Evolutionary conservation across 441 rosid species (phyloP), one percentile per base, ranked within the genome.

Genomic region (Erodium trifolium): DNA sequence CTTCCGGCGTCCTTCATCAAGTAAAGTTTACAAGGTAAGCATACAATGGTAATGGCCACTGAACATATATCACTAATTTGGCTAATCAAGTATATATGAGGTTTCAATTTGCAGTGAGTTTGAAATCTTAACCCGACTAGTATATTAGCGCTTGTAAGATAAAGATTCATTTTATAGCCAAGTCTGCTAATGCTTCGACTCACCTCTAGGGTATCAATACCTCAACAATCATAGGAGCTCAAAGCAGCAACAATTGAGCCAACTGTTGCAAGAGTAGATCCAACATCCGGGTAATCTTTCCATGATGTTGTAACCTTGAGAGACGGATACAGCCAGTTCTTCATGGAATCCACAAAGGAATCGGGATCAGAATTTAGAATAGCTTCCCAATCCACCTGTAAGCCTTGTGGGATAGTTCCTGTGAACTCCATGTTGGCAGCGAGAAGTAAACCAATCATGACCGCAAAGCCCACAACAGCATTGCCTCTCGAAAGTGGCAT

Each of bases 401-500:
- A 70, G 39, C 86, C 95, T 79, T 85, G 76, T 0, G 96, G 98
- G 37, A 92, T 89, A 77, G 75, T 68, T 72, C 83, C 97, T 10
- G 83, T 75, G 71, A 88, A 90, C 79, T 90, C 96, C 97, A 92
- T 92, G 72, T 92, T 90, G 72, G 98, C 98, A 43, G 96, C 96
- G 14, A 92, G 89, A 67, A 90, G 83, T 78, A 94, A 79, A 68
- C 98, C 99, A 10, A 90, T 88, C 81, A 94, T 75, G 45, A 88
- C 97, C 31, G 80, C 75, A 55, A 90, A 90, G 64, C 99, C 99
- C 37, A 93, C 94, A 70, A 71, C 90, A 41, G 97, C 96, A 63
- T 96, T 84, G 31, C 99, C 99, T 84, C 99, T 89, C 49, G 97
- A 84, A 70, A 94, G 78, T n/a, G 98, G 99, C 99, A 90, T 94